Evolutionary conservation across 441 rosid species (phyloP).

Genomic region (Francoa sonchifolia): DNA sequence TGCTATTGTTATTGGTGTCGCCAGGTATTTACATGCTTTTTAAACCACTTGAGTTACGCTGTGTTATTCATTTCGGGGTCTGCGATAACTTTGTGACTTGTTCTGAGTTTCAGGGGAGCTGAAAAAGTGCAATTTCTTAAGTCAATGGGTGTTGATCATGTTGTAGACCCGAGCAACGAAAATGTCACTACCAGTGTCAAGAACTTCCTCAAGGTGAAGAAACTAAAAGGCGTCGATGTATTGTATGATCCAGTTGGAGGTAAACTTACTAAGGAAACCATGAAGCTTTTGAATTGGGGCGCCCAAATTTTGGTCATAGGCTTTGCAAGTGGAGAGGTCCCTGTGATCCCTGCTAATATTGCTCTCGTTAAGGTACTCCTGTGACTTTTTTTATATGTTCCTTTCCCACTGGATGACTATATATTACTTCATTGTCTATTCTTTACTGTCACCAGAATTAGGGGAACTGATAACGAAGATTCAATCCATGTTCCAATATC

Average conservation of each 20-base stretch:
- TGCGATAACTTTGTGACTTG: background rate
- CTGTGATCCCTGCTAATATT: slow-evolving; percentile 69
- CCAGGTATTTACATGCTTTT: slow-evolving; percentile 42
- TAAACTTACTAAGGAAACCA: slow-evolving; percentile 53
- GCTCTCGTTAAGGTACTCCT: slow-evolving; percentile 74
- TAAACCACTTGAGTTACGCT: background rate
- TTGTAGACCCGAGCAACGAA: slow-evolving; percentile 53
- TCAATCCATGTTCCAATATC: too few species aligned
- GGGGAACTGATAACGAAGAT: too few species aligned
- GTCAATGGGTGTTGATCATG: slow-evolving; percentile 76
- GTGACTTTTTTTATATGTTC: background rate
- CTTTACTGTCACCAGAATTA: background rate
- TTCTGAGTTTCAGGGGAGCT: slow-evolving; percentile 35
- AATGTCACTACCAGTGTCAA: slow-evolving; percentile 54
- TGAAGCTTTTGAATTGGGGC: slow-evolving; percentile 89
- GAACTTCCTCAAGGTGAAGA: slow-evolving; percentile 56
- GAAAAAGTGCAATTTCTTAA: slow-evolving; percentile 64
- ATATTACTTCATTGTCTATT: background rate
- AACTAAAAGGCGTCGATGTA: slow-evolving; percentile 83
- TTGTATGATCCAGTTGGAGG: slow-evolving; percentile 94
- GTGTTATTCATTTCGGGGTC: background rate
- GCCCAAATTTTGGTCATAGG: slow-evolving; percentile 86
- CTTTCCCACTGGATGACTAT: too few species aligned
- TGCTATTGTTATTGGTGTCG: slow-evolving; percentile 74
- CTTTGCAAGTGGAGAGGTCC: slow-evolving; percentile 83